Evolutionary conservation across 306 rosid species (phyloP).

Genomic region (Vigna mungo): DNA sequence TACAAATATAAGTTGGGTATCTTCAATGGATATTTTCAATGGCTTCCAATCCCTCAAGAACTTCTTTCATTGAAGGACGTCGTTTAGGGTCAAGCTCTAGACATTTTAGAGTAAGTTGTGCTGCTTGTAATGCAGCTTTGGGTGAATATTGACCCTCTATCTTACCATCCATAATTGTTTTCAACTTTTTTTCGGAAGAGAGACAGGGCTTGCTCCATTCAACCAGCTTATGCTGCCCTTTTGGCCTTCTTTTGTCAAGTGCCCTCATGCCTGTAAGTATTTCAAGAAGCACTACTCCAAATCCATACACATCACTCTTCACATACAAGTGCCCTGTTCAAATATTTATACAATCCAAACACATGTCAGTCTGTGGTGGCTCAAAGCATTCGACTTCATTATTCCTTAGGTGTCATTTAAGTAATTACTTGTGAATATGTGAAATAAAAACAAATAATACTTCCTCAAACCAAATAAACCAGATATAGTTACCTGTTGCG

Average conservation of each 20-base stretch:
- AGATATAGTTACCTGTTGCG: constrained; percentile 34
- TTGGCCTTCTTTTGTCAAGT: constrained; percentile 55
- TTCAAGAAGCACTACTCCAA: too few species aligned
- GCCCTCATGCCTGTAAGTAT: too few species aligned
- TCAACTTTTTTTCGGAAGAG: constrained; percentile 56
- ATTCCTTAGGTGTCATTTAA: background rate
- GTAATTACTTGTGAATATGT: too few species aligned
- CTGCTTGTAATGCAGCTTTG: constrained; percentile 63
- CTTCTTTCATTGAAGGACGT: constrained; percentile 88
- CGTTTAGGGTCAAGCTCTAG: constrained; percentile 59
- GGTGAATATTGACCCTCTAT: constrained; percentile 80
- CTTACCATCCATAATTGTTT: constrained; percentile 61
- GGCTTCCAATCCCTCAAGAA: constrained; percentile 64
- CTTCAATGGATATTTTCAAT: constrained; percentile 45
- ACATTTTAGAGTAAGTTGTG: constrained; percentile 67
- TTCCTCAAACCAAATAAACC: background rate
- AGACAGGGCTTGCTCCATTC: constrained; percentile 73
- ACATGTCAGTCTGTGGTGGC: constrained; percentile 23
- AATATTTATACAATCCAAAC: constrained; percentile 7
- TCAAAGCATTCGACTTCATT: background rate
- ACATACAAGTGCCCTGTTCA: too few species aligned
- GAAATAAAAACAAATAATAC: too few species aligned
- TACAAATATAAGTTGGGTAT: too few species aligned
- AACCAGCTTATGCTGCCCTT: constrained; percentile 64
- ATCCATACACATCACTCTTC: too few species aligned